Evolutionary conservation across 169 alveolate genomes (phyloP).

Genomic region (Cryptosporidium ryanae): DNA sequence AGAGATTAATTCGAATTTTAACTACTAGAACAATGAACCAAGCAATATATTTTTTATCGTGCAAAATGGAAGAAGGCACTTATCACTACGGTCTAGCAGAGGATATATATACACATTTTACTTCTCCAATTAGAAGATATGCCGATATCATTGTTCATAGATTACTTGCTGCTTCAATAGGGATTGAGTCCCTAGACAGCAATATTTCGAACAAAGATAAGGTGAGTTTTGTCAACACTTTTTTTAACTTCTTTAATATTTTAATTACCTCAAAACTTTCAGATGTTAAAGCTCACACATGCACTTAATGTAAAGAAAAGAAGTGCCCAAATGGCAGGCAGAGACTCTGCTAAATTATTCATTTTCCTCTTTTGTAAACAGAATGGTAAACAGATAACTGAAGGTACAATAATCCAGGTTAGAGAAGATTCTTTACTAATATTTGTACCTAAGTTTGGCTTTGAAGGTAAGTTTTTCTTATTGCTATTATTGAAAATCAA

Average conservation of each 20-base stretch:
- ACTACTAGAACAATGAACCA: conserved; percentile 96
- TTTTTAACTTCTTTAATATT: not conserved
- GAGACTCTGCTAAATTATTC: conserved; percentile 91
- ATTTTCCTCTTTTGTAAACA: conserved; percentile 90
- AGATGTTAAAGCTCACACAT: conserved; percentile 91
- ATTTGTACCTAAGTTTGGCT: conserved; percentile 82
- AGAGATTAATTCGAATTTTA: conserved; percentile 89
- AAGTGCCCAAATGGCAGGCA: conserved; percentile 92
- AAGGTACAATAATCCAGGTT: conserved; percentile 76
- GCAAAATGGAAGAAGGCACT: conserved; percentile 63
- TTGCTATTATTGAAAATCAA: conserved; percentile 26
- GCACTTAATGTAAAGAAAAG: conserved; percentile 91
- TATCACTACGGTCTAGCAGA: conserved; percentile 97
- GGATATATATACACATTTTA: conserved; percentile 96
- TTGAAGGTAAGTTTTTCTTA: conserved; percentile 78
- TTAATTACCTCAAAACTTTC: conserved; percentile 56
- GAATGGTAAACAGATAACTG: conserved; percentile 75
- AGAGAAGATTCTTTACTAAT: conserved; percentile 75
- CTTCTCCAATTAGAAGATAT: conserved; percentile 99
- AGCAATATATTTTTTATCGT: conserved; percentile 87
- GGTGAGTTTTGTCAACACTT: conserved; percentile 13
- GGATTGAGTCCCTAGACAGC: conserved; percentile 84
- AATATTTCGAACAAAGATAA: conserved; percentile 84
- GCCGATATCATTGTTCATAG: conserved; percentile 98
- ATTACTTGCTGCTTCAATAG: conserved; percentile 91